Percentiles rank a stretch among this genome's conserved stretches.
phyloP scores from a whole-genome alignment of 371 early-diverging fungal species.

The Lichtheimia ramosa region DNA sequence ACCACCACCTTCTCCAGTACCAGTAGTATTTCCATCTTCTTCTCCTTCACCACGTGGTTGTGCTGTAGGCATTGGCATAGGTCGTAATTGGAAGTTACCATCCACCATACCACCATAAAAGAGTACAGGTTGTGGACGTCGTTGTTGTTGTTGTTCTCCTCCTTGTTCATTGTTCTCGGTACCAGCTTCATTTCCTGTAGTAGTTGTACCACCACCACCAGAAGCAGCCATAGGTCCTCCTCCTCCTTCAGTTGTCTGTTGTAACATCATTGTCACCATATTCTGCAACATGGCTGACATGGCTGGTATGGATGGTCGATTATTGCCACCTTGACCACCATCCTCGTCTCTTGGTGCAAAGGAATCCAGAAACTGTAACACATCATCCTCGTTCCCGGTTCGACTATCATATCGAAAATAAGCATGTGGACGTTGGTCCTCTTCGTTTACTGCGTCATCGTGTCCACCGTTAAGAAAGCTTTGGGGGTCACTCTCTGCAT shows the following conservation, averaged over 20 bases:
- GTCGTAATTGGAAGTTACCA: slow-evolving; percentile 29
- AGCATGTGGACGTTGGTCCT: slow-evolving; percentile 2
- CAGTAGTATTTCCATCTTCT: background rate
- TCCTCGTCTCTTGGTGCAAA: background rate
- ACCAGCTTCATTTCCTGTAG: too few relatives aligned
- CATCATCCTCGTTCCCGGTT: background rate
- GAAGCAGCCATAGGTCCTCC: background rate
- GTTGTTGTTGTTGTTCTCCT: slow-evolving; percentile 7
- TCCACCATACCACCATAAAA: slow-evolving; percentile 37
- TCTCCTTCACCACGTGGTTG: slow-evolving; percentile 3
- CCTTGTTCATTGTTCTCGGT: background rate
- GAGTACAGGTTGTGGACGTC: slow-evolving; percentile 20
- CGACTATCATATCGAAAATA: background rate
- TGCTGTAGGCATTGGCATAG: slow-evolving; percentile 12
- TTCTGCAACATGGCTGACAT: background rate
- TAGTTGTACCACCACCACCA: background rate
- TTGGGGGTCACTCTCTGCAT: slow-evolving; percentile 17
- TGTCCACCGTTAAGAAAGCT: slow-evolving; percentile 4
- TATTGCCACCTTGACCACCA: background rate
- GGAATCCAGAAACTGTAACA: background rate
- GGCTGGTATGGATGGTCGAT: background rate
- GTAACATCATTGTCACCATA: background rate
- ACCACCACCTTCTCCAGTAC: slow-evolving; percentile 5
- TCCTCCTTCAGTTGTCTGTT: background rate
- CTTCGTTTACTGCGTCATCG: slow-evolving; percentile 2